These are phyloP conservation scores for Ephemerocybe angulata DNA, from an alignment of 768 basidiomycete genomes.

Conservation along the genomic window DNA sequence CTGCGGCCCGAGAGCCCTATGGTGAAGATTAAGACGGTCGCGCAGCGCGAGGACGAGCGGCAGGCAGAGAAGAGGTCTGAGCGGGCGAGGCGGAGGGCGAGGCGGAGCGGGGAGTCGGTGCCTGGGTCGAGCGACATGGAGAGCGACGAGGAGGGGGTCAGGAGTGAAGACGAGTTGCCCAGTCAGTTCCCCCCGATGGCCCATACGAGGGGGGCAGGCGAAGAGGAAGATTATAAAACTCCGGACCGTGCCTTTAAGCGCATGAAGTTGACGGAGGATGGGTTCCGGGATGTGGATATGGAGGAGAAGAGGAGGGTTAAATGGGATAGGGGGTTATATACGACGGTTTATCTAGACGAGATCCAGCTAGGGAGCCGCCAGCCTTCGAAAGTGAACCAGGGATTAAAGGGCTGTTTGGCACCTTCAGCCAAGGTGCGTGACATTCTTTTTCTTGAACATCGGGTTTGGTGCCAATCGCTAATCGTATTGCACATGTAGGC, in stretches of 20 bases:
- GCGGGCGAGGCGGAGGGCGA: slow-evolving; percentile 59
- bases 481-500: slow-evolving; percentile 37
- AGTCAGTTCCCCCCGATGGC: slow-evolving; percentile 7
- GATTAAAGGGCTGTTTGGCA: slow-evolving; percentile 64
- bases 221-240: slow-evolving; percentile 77
- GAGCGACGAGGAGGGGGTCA: slow-evolving; percentile 21
- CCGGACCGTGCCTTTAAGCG: slow-evolving; percentile 47
- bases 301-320: slow-evolving; percentile 57
- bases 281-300: slow-evolving; percentile 19
- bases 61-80: slow-evolving; percentile 49
- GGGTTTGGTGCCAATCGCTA: too few species aligned
- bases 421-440: slow-evolving; percentile 60
- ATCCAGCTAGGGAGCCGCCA: slow-evolving; percentile 49
- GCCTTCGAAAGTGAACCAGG: slow-evolving; percentile 35
- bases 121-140: slow-evolving; percentile 29
- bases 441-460: not conserved
- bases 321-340: slow-evolving; percentile 71
- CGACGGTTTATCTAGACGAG: slow-evolving; percentile 60
- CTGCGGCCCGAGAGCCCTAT: slow-evolving; percentile 72
- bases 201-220: slow-evolving; percentile 69
- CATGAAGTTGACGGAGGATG: slow-evolving; percentile 35
- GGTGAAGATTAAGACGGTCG: slow-evolving; percentile 66
- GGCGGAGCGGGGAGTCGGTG: slow-evolving; percentile 36
- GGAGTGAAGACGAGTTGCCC: slow-evolving; percentile 21
- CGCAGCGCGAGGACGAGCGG: slow-evolving; percentile 67